Evolutionary conservation across 495 filamentous ascomycete genomes (phyloP).

Genomic region (Chaetomium tenue): DNA sequence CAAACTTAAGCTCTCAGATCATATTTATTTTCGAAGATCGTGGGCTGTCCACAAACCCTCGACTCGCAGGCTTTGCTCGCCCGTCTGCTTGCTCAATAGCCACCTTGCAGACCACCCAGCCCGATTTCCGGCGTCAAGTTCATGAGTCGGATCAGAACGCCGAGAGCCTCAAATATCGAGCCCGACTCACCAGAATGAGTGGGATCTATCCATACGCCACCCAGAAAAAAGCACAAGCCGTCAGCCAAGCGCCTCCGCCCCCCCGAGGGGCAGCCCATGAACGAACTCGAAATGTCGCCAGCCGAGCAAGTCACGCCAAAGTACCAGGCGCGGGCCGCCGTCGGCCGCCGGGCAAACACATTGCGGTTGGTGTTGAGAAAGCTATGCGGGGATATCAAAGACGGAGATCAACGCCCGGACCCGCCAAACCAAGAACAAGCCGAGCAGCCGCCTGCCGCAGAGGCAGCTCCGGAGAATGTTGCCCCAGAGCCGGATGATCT

Average conservation of each 20-base stretch:
- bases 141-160: no score
- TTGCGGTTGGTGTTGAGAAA: not conserved
- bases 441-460: not conserved
- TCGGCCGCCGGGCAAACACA: not conserved
- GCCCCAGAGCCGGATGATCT: not conserved
- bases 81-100: no score
- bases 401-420: not conserved
- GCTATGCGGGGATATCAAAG: not conserved
- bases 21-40: no score
- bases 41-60: no score
- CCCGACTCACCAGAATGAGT: no score
- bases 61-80: no score
- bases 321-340: not conserved
- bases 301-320: not conserved
- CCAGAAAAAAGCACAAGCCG: not conserved
- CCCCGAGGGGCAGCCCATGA: not conserved
- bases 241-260: not conserved
- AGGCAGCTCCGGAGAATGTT: not conserved
- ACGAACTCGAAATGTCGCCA: not conserved
- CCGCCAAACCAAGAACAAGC: not conserved
- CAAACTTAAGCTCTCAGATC: no score
- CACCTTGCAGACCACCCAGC: no score
- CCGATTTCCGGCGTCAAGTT: no score
- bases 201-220: no score
- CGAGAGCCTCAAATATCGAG: no score